Evolutionary conservation across 2,329 filamentous ascomycete genomes (phyloP).

Genomic region (Pyrenochaeta sp.): DNA sequence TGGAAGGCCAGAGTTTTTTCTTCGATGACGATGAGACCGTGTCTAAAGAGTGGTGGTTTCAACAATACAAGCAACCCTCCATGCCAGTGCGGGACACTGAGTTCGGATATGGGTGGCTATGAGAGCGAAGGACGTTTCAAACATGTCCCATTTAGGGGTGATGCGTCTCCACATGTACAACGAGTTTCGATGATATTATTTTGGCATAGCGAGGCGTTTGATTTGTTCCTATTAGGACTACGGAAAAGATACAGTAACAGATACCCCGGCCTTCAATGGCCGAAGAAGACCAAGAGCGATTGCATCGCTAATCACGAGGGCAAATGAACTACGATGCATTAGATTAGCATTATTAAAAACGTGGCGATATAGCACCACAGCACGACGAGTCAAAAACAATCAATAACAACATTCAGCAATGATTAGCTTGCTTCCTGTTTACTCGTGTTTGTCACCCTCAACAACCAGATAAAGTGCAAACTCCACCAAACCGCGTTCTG

Average conservation of each 20-base stretch:
- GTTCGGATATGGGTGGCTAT: constrained; percentile 49
- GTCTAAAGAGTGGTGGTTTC: constrained; percentile 52
- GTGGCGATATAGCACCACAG: neutral
- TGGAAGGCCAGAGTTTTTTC: constrained; percentile 52
- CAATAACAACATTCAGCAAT: neutral
- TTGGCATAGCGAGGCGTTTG: constrained; percentile 43
- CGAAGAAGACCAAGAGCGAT: constrained; percentile 11
- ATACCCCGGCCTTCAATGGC: constrained; percentile 42
- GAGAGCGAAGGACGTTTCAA: constrained; percentile 19
- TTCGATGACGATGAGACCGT: constrained; percentile 49
- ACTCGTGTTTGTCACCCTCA: neutral
- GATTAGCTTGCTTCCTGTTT: neutral
- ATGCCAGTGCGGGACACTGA: constrained; percentile 49
- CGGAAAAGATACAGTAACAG: constrained; percentile 23
- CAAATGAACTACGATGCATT: constrained; percentile 24
- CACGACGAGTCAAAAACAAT: too few species aligned
- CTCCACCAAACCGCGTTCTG: constrained; percentile 4
- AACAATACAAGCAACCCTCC: constrained; percentile 45
- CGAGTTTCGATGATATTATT: constrained; percentile 20
- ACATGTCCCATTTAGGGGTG: constrained; percentile 12
- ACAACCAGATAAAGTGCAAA: neutral
- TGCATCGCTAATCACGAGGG: constrained; percentile 32
- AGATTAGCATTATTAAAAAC: constrained; percentile 6
- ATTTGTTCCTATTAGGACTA: constrained; percentile 18
- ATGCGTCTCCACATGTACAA: constrained; percentile 7